Evolutionary conservation across 768 basidiomycete species (phyloP).

Genomic region (Gyrodon lividus): DNA sequence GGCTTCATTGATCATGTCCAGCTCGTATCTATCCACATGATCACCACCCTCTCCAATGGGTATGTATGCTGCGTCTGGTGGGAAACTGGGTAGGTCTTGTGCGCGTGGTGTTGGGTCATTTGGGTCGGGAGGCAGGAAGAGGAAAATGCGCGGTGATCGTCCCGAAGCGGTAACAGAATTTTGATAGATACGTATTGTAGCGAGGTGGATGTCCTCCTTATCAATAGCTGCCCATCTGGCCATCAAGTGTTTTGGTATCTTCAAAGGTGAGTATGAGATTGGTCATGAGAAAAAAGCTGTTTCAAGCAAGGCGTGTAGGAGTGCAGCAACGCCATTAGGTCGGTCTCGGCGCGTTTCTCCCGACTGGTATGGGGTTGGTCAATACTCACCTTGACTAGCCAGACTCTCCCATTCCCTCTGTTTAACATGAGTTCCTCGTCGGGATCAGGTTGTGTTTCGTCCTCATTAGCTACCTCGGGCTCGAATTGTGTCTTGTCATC

Average conservation of each 20-base stretch:
- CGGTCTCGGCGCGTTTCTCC: background rate
- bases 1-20: conserved; percentile 83
- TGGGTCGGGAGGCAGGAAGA: conserved; percentile 60
- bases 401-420: conserved; percentile 71
- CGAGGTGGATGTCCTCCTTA: conserved; percentile 76
- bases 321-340: background rate
- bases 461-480: conserved; percentile 48
- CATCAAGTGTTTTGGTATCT: conserved; percentile 87
- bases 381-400: conserved; percentile 76
- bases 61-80: conserved; percentile 30
- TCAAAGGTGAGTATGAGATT: conserved; percentile 14
- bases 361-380: background rate
- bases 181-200: conserved; percentile 80
- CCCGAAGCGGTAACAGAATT: conserved; percentile 41
- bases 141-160: conserved; percentile 58
- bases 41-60: conserved; percentile 28
- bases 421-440: conserved; percentile 82
- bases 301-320: background rate
- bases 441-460: conserved; percentile 70
- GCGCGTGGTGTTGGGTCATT: conserved; percentile 39
- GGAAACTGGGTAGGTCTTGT: conserved; percentile 25
- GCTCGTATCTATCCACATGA: conserved; percentile 71
- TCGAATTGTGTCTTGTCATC: conserved; percentile 79
- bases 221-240: conserved; percentile 80
- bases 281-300: conserved; percentile 1